Percentiles rank a stretch among this genome's conserved stretches.
phyloP scores from a whole-genome alignment of 768 basidiomycete genomes.

The Collybia sp. region DNA sequence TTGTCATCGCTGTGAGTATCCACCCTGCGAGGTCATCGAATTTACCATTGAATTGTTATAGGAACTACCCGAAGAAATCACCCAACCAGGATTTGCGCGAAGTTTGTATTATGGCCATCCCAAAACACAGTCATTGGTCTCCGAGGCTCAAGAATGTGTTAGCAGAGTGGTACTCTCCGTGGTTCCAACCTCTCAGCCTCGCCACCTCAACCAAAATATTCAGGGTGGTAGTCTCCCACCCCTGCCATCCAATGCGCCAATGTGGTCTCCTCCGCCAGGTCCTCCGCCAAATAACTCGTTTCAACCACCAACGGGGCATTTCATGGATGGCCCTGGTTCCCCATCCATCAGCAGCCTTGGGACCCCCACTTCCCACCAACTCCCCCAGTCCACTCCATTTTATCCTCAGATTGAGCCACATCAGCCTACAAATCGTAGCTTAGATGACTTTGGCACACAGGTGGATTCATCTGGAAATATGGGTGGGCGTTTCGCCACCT shows the following conservation, averaged over 20 bases:
- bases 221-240: conserved; percentile 4
- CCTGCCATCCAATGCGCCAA: conserved; percentile 1
- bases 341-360: conserved; percentile 5
- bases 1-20: conserved; percentile 35
- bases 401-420: conserved; percentile 8
- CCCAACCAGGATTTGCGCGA: conserved; percentile 75
- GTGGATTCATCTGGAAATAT: conserved; percentile 15
- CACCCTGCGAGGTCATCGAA: background rate
- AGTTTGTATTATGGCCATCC: conserved; percentile 66
- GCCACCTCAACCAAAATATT: background rate
- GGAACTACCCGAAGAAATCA: conserved; percentile 80
- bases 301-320: conserved; percentile 17
- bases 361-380: conserved; percentile 7
- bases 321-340: conserved; percentile 18
- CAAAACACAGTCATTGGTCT: conserved; percentile 54
- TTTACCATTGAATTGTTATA: conserved; percentile 15
- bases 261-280: conserved; percentile 7
- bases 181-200: conserved; percentile 18
- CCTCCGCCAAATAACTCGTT: conserved; percentile 17
- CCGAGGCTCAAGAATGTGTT: conserved; percentile 57
- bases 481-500: conserved; percentile 61
- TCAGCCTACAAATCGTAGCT: conserved; percentile 9
- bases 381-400: conserved; percentile 5
- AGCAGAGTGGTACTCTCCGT: conserved; percentile 45
- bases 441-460: conserved; percentile 42